Conservation (phyloP, 2,329 filamentous ascomycete species). For the Xylaria sp. region DNA sequence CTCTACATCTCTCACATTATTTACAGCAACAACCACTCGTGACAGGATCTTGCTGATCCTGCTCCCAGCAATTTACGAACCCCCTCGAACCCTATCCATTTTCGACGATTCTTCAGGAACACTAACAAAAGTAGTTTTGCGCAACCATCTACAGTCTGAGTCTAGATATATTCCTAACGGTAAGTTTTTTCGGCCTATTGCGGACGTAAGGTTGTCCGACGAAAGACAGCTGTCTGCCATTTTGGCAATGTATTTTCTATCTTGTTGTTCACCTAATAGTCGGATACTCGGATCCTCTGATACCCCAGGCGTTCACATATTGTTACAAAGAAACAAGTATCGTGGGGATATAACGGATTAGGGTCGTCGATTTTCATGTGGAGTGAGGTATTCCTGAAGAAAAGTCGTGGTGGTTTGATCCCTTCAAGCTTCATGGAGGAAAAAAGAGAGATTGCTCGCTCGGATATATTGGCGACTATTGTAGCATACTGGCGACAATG, state of each 20-base stretch:
- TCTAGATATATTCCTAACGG: constrained; percentile 26
- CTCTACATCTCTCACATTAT: constrained; percentile 10
- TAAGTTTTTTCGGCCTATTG: constrained; percentile 31
- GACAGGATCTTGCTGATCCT: constrained; percentile 35
- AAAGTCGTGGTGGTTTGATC: neutral
- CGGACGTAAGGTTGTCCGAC: constrained; percentile 5
- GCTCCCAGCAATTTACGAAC: constrained; percentile 28
- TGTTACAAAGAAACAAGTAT: constrained; percentile 7
- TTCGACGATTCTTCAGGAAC: constrained; percentile 22
- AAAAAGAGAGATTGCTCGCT: neutral
- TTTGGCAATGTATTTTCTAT: constrained; percentile 12
- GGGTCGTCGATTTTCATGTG: neutral
- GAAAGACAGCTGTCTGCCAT: constrained; percentile 7
- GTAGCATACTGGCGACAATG: constrained; percentile 6
- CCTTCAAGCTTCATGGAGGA: neutral
- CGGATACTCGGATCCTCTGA: constrained; percentile 25
- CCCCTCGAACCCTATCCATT: constrained; percentile 17
- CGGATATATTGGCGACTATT: neutral
- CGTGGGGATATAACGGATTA: constrained; percentile 13
- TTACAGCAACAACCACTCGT: constrained; percentile 23
- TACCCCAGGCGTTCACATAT: constrained; percentile 30
- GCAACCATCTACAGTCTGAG: constrained; percentile 4
- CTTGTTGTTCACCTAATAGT: constrained; percentile 4
- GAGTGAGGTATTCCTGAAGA: neutral
- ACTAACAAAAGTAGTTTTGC: constrained; percentile 36